phyloP scores from a whole-genome alignment of 208 protist species.

The Leishmania amazonensis region DNA sequence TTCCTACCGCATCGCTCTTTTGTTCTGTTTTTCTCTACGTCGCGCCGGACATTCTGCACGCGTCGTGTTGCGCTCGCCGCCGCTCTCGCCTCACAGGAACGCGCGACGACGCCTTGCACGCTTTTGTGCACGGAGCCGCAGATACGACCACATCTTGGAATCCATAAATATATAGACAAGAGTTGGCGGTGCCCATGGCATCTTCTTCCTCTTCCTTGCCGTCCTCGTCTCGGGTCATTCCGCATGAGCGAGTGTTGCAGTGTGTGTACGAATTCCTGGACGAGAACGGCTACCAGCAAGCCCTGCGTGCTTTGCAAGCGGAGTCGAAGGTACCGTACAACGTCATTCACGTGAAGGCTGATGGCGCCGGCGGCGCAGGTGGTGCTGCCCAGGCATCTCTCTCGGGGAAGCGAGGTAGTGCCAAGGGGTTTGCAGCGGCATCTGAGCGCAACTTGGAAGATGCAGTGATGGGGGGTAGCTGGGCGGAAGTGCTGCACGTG shows the following conservation, averaged over 20 bases:
- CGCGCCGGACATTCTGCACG: background rate
- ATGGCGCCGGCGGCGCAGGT: background rate
- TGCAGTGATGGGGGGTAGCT: slow-evolving; percentile 72
- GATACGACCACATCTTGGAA: background rate
- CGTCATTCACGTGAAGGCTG: slow-evolving; percentile 47
- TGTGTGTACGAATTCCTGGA: slow-evolving; percentile 75
- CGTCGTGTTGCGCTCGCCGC: background rate
- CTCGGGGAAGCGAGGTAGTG: background rate
- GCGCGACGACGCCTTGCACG: background rate
- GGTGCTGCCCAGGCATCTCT: background rate
- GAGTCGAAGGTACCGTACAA: slow-evolving; percentile 87
- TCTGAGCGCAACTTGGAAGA: slow-evolving; percentile 39
- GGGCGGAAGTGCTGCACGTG: slow-evolving; percentile 63
- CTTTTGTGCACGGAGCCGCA: background rate
- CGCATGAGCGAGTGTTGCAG: slow-evolving; percentile 69
- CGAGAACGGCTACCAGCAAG: slow-evolving; percentile 61
- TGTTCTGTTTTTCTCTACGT: slow-evolving; percentile 8
- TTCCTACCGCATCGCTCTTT: background rate
- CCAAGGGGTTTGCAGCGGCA: slow-evolving; percentile 13
- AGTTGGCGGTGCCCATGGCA: background rate
- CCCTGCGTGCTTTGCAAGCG: slow-evolving; percentile 68
- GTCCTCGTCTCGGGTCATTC: slow-evolving; percentile 31
- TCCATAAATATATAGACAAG: background rate
- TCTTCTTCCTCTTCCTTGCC: background rate
- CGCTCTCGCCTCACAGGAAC: background rate